phyloP scores from a whole-genome alignment of 305 asterid species.

The Rubia tinctorum region DNA sequence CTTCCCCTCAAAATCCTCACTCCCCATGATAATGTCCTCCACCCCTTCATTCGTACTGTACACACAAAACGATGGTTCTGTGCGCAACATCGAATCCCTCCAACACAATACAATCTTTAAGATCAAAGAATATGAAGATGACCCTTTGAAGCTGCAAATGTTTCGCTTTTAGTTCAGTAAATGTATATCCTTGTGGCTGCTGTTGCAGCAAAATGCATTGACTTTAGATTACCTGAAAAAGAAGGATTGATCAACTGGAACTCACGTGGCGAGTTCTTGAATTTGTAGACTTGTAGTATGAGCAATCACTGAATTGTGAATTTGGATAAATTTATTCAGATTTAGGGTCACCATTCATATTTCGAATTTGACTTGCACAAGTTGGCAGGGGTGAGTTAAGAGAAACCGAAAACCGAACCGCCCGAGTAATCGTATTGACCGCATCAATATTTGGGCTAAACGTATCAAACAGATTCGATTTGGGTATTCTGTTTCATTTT shows the following conservation, averaged over 20 bases:
- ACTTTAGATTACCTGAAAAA: slow-evolving; percentile 14
- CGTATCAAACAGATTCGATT: too few species aligned
- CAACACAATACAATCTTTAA: slow-evolving; percentile 18
- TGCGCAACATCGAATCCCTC: slow-evolving; percentile 35
- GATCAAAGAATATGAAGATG: slow-evolving; percentile 16
- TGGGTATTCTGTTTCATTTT: too few species aligned
- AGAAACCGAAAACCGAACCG: too few species aligned
- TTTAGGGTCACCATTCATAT: neutral
- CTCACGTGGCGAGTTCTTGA: slow-evolving; percentile 4
- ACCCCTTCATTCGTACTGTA: slow-evolving; percentile 37
- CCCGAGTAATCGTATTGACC: too few species aligned
- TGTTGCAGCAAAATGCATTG: neutral
- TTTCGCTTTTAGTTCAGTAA: too few species aligned
- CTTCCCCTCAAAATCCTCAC: slow-evolving; percentile 14
- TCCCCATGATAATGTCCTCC: slow-evolving; percentile 13
- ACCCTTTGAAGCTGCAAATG: slow-evolving; percentile 20
- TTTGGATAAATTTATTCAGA: neutral
- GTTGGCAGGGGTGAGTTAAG: neutral
- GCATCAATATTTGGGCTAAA: too few species aligned
- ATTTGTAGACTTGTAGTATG: neutral
- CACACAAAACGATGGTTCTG: slow-evolving; percentile 69
- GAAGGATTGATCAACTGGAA: slow-evolving; percentile 13
- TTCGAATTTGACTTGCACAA: neutral
- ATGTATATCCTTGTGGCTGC: neutral
- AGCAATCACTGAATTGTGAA: neutral